These are phyloP conservation scores for Botrytis paeoniae DNA, from an alignment of 2,329 filamentous ascomycete species.

Conservation along the genomic window DNA sequence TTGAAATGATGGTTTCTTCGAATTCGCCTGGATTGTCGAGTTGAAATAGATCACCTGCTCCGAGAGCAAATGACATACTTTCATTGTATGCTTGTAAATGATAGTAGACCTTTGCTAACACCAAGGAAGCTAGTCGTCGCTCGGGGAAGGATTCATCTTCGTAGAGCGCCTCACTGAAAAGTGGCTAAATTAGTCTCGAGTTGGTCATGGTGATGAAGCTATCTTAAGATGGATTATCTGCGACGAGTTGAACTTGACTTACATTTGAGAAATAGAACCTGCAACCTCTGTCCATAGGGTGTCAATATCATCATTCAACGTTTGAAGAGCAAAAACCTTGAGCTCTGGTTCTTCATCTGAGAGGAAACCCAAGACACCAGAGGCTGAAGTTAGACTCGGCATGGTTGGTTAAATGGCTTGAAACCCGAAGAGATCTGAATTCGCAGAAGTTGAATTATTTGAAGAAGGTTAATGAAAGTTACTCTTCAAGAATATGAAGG, in stretches of 20 bases:
- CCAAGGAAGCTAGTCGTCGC: constrained; percentile 87
- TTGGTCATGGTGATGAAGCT: background rate
- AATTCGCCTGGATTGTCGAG: constrained; percentile 89
- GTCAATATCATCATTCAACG: constrained; percentile 94
- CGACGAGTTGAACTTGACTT: constrained; percentile 39
- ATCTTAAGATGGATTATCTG: background rate
- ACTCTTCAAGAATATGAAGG: background rate
- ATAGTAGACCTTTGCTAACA: constrained; percentile 97
- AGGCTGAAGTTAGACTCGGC: constrained; percentile 92
- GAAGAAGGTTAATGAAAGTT: background rate
- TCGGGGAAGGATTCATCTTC: constrained; percentile 95
- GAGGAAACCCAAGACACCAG: constrained; percentile 91
- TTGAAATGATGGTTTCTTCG: constrained; percentile 97
- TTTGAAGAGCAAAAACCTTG: constrained; percentile 91
- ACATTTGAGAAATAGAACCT: constrained; percentile 90
- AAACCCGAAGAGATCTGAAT: background rate
- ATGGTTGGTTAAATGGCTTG: constrained; percentile 47
- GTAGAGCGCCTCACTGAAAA: constrained; percentile 83
- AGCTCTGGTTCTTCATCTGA: constrained; percentile 92
- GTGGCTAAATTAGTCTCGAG: constrained; percentile 25
- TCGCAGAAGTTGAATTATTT: background rate
- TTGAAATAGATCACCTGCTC: constrained; percentile 92
- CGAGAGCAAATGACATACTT: constrained; percentile 96
- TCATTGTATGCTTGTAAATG: constrained; percentile 98
- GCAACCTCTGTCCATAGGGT: constrained; percentile 97